phyloP scores from a whole-genome alignment of 805 yeast species.

The Candida michaelii region DNA sequence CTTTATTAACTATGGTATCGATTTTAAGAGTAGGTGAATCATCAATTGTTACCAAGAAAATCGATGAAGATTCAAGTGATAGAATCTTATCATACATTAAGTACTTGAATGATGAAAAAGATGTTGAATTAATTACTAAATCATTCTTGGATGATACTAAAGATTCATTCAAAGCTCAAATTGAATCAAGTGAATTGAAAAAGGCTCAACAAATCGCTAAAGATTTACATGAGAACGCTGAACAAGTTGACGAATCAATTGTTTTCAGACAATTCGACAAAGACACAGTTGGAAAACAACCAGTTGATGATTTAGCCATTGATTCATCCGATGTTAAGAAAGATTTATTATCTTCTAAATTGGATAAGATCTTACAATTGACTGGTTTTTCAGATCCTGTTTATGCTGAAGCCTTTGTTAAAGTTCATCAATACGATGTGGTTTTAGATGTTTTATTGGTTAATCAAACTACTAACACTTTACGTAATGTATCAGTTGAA shows the following conservation, averaged over 20 bases:
- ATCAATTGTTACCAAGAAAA: constrained; percentile 62
- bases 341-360: constrained; percentile 69
- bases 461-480: constrained; percentile 88
- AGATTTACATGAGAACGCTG: constrained; percentile 60
- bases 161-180: constrained; percentile 74
- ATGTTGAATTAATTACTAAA: constrained; percentile 49
- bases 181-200: constrained; percentile 58
- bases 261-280: constrained; percentile 74
- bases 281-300: constrained; percentile 24
- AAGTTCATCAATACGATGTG: constrained; percentile 95
- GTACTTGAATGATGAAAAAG: constrained; percentile 67
- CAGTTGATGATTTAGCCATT: constrained; percentile 61
- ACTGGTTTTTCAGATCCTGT: constrained; percentile 99
- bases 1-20: constrained; percentile 87
- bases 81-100: constrained; percentile 86
- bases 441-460: constrained; percentile 90
- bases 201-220: constrained; percentile 56
- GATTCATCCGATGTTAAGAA: constrained; percentile 45
- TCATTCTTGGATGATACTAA: constrained; percentile 88
- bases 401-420: constrained; percentile 94
- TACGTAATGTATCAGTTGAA: constrained; percentile 89
- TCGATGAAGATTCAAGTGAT: constrained; percentile 97
- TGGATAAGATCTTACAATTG: constrained; percentile 84
- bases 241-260: constrained; percentile 76
- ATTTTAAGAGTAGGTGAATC: constrained; percentile 86